phyloP scores from a whole-genome alignment of 768 basidiomycete species.

The Naganishia friedmannii region DNA sequence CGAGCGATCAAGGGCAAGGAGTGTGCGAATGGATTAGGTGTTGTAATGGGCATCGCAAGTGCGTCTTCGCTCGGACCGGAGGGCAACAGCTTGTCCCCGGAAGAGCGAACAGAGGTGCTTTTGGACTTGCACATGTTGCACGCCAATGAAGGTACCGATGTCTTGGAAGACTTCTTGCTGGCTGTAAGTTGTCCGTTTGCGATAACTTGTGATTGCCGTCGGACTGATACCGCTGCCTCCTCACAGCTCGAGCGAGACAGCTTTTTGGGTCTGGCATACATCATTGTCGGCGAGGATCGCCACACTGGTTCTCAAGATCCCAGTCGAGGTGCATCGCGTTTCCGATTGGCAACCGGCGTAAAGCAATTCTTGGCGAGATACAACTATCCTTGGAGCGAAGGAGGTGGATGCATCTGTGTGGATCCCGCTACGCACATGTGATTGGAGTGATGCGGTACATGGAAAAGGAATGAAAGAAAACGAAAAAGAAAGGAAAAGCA shows the following conservation, averaged over 20 bases:
- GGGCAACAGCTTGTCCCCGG: constrained; percentile 64
- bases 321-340: constrained; percentile 73
- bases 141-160: constrained; percentile 85
- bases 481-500: constrained; percentile 7
- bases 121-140: constrained; percentile 92
- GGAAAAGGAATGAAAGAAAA: neutral
- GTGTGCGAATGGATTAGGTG: constrained; percentile 78
- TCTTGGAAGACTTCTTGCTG: constrained; percentile 81
- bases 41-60: constrained; percentile 76
- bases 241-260: constrained; percentile 42
- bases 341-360: constrained; percentile 77
- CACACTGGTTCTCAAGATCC: constrained; percentile 89
- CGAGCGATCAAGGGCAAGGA: constrained; percentile 68
- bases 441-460: neutral
- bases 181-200: constrained; percentile 60
- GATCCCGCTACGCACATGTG: constrained; percentile 71
- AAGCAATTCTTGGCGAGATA: constrained; percentile 88
- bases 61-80: constrained; percentile 54
- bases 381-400: constrained; percentile 94
- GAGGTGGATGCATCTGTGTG: constrained; percentile 83
- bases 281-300: constrained; percentile 92
- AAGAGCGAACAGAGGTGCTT: constrained; percentile 83
- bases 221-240: neutral
- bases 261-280: constrained; percentile 82
- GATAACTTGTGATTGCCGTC: neutral